Evolutionary conservation across 1,284 basidiomycete species (phyloP), one percentile per base, ranked within the genome.

Genomic region (Papiliotrema flavescens): DNA sequence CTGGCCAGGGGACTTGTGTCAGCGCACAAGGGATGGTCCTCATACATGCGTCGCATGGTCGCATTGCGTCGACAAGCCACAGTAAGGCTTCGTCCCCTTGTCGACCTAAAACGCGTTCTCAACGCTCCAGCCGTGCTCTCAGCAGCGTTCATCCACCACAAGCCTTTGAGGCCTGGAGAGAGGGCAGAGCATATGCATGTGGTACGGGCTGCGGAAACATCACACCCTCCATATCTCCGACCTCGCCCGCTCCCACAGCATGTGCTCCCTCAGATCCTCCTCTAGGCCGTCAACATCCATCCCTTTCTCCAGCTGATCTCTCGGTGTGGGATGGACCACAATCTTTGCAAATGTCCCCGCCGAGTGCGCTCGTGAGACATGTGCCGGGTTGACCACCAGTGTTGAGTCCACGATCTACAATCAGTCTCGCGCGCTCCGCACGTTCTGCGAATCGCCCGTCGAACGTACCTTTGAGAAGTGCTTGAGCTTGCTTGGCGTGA

Each of bases 391-490:
- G 59, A 78, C 61, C 24, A 73, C 71, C 13, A 78, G 62, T 3
- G 75, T 72, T 14, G 71, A 74, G 55, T 78, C 77, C 49, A 78
- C 73, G 34, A 76, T 66, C 75, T 77, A 59, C 3, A 13, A 34
- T 20, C 40, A 47, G 13, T 14, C 17, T 39, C 35, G 20, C 14
- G 22, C 39, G n/a, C 24, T 23, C 42, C 47, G 22, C n/a, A n/a
- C n/a, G n/a, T n/a, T n/a, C n/a, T n/a, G n/a, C n/a, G n/a, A n/a
- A n/a, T n/a, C n/a, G n/a, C n/a, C n/a, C n/a, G n/a, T n/a, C n/a
- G n/a, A n/a, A n/a, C 80, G 47, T 28, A 89, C 90, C 81, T 90
- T 92, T 14, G 84, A 81, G 67, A 94, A 94, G 28, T 91, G 86
- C 73, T 88, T 91, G 44, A 95, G 77, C 51, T 85, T 82, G 71